Conservation (phyloP, 2,329 filamentous ascomycete species). For the Pseudopithomyces chartarum region DNA sequence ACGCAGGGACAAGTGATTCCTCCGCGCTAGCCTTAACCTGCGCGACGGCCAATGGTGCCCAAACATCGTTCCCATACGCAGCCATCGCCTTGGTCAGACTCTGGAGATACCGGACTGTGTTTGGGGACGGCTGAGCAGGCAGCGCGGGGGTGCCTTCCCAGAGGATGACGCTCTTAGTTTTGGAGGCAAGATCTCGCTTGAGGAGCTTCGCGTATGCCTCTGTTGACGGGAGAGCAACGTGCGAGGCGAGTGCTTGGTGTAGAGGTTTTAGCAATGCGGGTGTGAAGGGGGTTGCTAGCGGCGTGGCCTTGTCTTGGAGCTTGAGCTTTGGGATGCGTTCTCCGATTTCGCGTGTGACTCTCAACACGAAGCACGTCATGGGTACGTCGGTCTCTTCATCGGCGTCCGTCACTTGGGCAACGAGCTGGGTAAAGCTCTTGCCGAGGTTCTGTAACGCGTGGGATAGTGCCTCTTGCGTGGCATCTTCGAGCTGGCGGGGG, state of each 20-base stretch:
- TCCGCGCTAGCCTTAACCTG: slow-evolving; percentile 65
- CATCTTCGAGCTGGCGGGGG: slow-evolving; percentile 65
- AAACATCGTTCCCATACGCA: slow-evolving; percentile 74
- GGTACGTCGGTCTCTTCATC: slow-evolving; percentile 38
- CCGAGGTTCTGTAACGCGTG: slow-evolving; percentile 65
- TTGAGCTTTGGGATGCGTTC: slow-evolving; percentile 60
- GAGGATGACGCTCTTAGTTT: slow-evolving; percentile 66
- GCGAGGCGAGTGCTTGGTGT: slow-evolving; percentile 64
- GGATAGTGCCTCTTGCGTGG: slow-evolving; percentile 61
- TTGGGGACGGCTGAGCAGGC: slow-evolving; percentile 78
- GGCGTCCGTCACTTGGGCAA: slow-evolving; percentile 54
- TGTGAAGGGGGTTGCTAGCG: slow-evolving; percentile 34
- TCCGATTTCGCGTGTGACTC: slow-evolving; percentile 75
- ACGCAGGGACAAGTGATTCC: slow-evolving; percentile 52
- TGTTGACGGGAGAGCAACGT: slow-evolving; percentile 58
- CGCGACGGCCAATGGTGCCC: slow-evolving; percentile 71
- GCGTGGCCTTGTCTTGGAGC: slow-evolving; percentile 36
- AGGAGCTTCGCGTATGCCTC: slow-evolving; percentile 50
- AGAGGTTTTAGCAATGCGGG: slow-evolving; percentile 65
- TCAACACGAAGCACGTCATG: slow-evolving; percentile 67
- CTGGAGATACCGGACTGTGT: slow-evolving; percentile 73
- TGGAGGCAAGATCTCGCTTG: slow-evolving; percentile 49
- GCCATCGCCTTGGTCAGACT: slow-evolving; percentile 71
- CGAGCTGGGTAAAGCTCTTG: slow-evolving; percentile 58
- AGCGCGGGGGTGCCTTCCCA: slow-evolving; percentile 81